These are phyloP conservation scores for Eremomyces bilateralis DNA, from an alignment of 495 filamentous ascomycete genomes.

Conservation along the genomic window DNA sequence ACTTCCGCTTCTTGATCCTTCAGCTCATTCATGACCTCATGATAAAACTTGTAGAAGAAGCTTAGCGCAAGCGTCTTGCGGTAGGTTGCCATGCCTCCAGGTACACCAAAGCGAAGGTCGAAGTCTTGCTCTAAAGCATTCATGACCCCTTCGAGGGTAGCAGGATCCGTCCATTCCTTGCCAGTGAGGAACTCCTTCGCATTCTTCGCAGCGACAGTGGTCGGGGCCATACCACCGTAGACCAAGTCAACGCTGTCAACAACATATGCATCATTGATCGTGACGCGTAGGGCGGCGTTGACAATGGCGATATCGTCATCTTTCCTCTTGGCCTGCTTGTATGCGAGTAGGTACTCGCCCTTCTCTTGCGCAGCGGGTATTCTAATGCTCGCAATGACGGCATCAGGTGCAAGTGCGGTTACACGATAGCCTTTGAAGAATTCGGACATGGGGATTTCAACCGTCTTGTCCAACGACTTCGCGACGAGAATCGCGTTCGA, in stretches of 20 bases:
- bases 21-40: conserved; percentile 37
- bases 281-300: conserved; percentile 57
- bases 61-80: conserved; percentile 71
- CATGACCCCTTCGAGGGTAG: conserved; percentile 74
- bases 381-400: conserved; percentile 67
- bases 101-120: conserved; percentile 62
- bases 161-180: conserved; percentile 56
- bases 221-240: conserved; percentile 82
- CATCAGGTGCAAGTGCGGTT: conserved; percentile 62
- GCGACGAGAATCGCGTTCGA: conserved; percentile 62
- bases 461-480: conserved; percentile 45
- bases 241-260: conserved; percentile 55
- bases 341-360: conserved; percentile 52
- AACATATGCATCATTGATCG: conserved; percentile 36
- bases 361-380: conserved; percentile 51
- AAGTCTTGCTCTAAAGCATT: conserved; percentile 72
- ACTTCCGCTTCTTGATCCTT: conserved; percentile 20
- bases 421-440: conserved; percentile 86
- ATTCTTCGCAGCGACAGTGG: conserved; percentile 62
- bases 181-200: conserved; percentile 48
- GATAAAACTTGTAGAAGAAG: conserved; percentile 81
- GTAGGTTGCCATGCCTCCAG: conserved; percentile 92
- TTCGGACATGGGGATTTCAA: conserved; percentile 67
- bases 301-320: conserved; percentile 97
- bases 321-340: conserved; percentile 90